Evolutionary conservation across 2,329 filamentous ascomycete genomes (phyloP).

Genomic region (Monilinia fructicola): DNA sequence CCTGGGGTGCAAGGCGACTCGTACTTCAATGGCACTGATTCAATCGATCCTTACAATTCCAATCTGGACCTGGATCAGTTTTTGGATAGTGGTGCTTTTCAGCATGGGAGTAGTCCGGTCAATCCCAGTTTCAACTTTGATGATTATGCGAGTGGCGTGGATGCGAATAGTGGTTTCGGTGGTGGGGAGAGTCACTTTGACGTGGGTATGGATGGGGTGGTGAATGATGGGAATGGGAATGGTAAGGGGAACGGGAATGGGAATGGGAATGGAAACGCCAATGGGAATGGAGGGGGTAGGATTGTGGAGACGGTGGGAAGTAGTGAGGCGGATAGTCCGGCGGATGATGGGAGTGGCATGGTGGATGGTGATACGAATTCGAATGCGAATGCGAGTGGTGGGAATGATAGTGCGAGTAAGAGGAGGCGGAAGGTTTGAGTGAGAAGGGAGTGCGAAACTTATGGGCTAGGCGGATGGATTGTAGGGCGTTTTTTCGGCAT

Average conservation of each 20-base stretch:
- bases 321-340: conserved; percentile 32
- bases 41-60: conserved; percentile 40
- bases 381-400: not conserved
- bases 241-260: conserved; percentile 11
- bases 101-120: conserved; percentile 35
- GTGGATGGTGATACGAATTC: conserved; percentile 24
- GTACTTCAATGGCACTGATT: conserved; percentile 38
- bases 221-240: conserved; percentile 25
- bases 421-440: conserved; percentile 33
- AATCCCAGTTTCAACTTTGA: conserved; percentile 30
- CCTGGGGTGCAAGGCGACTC: conserved; percentile 59
- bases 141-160: conserved; percentile 26
- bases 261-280: not conserved
- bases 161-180: conserved; percentile 9
- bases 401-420: conserved; percentile 27
- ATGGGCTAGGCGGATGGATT: not conserved
- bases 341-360: conserved; percentile 19
- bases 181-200: conserved; percentile 36
- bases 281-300: conserved; percentile 11
- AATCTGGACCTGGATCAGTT: conserved; percentile 54
- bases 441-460: not conserved
- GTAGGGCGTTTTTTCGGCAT: conserved; percentile 8
- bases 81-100: conserved; percentile 47
- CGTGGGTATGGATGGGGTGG: conserved; percentile 36
- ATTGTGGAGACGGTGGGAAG: conserved; percentile 30